Base-by-base conservation (phyloP, 257 asterid genomes). In the Rhazya stricta region DNA sequence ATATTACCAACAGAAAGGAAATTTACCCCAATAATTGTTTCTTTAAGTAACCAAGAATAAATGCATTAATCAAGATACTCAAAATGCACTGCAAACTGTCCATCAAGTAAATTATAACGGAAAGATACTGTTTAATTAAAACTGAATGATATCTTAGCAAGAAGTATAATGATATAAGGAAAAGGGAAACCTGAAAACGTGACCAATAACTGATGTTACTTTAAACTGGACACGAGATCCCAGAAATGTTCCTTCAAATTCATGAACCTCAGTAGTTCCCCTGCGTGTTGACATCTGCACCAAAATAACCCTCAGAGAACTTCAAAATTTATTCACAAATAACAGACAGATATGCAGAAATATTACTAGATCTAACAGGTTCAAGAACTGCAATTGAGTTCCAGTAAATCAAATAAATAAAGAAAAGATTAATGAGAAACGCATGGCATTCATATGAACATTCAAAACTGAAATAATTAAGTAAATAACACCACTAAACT, bases 131-230 rank as follows among this genome's bases (percentile, higher is more conserved):
- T 53, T 74, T 63, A 54, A 54, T 76, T 66, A 79, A 72, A 23
- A 61, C 34, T 60, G 54, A 21, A 19, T 68, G 10, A 50, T 30
- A 51, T 43, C 4, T 23, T 11, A 61, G 39, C 4, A 67, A 27
- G n/a, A 69, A 18, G 3, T 63, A 65, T 57, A 69, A 27, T 43
- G 21, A 43, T 43, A 32, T 32, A 45, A 70, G 75, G 60, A 56
- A 77, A 75, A 65, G 61, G 69, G 67, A 72, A 76, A 93, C 98
- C 98, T 93, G 96, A 93, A 93, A 77, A 93, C 96, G 81, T 93
- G 98, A 74, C 98, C 98, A 83, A 93, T 93, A 80, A 93, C 98
- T 66, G 98, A 93, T 67, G 98, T 93, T 80, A 93, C 96, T 88
- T 79, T 93, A 84, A 83, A 93, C 45, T 85, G 85, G 37, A 77